Conservation (phyloP, 345 rosid species). For the Chamaenerion angustifolium region DNA sequence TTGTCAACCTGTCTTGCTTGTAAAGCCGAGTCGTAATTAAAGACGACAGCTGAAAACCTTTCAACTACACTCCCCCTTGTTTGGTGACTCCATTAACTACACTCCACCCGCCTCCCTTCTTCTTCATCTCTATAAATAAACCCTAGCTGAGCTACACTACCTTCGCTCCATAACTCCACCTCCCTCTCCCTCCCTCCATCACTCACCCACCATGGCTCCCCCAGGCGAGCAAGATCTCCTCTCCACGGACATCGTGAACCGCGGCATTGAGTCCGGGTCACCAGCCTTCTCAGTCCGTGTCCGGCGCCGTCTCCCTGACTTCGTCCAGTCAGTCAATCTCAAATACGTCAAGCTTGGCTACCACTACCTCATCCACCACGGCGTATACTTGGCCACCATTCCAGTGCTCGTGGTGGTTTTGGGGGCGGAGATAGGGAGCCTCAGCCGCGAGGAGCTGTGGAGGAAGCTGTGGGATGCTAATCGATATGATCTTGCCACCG, state of each 20-base stretch:
- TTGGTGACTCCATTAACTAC: too few relatives aligned
- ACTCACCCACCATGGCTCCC: too few relatives aligned
- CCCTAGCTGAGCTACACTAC: too few relatives aligned
- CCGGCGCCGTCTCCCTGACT: conserved; percentile 32
- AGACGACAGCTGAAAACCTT: too few relatives aligned
- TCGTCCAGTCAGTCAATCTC: conserved; percentile 36
- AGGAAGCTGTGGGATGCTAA: conserved; percentile 17
- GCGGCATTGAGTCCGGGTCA: conserved; percentile 31
- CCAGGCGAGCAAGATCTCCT: background rate
- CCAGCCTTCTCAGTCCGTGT: conserved; percentile 29
- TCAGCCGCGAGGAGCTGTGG: conserved; percentile 12
- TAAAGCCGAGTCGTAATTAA: too few relatives aligned
- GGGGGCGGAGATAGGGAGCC: conserved; percentile 16
- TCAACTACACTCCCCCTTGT: too few relatives aligned
- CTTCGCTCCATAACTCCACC: too few relatives aligned
- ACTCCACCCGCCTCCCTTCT: too few relatives aligned
- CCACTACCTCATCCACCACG: conserved; percentile 36
- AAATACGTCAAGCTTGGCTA: conserved; percentile 53
- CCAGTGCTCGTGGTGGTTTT: conserved; percentile 22
- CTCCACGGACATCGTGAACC: conserved; percentile 40
- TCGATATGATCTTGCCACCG: conserved; percentile 14
- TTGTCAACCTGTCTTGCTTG: too few relatives aligned
- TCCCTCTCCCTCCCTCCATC: too few relatives aligned
- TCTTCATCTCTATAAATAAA: too few relatives aligned
- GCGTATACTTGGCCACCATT: conserved; percentile 20